phyloP scores from a whole-genome alignment of 1,284 basidiomycete genomes.

The Schizopora paradoxa region DNA sequence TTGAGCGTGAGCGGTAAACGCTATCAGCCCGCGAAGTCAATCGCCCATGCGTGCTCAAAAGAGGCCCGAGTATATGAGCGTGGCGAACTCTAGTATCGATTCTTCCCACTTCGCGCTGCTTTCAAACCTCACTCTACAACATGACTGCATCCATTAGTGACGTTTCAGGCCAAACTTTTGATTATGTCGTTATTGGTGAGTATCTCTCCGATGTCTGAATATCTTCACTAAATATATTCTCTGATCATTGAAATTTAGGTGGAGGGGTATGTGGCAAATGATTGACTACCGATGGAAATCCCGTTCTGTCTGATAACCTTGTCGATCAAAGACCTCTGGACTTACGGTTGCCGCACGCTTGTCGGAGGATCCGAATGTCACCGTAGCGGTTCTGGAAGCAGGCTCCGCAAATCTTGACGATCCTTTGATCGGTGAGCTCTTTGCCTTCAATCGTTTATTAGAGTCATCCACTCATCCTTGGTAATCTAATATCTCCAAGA shows the following conservation, averaged over 20 bases:
- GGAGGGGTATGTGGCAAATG: constrained; percentile 8
- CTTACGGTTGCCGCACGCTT: constrained; percentile 40
- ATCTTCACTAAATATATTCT: not conserved
- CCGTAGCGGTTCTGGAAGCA: constrained; percentile 37
- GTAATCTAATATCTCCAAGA: constrained; percentile 12
- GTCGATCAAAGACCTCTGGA: constrained; percentile 28
- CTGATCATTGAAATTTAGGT: not conserved
- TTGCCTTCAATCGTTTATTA: constrained; percentile 5
- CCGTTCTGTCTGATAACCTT: not conserved
- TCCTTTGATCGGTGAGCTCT: constrained; percentile 24
- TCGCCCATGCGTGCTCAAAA: too few relatives aligned
- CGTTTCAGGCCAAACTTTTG: constrained; percentile 5
- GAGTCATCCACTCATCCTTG: not conserved
- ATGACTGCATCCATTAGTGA: constrained; percentile 3
- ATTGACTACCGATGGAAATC: not conserved
- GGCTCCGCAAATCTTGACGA: constrained; percentile 32
- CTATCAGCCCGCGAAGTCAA: too few relatives aligned
- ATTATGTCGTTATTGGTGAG: constrained; percentile 15
- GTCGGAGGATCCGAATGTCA: constrained; percentile 33
- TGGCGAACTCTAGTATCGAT: too few relatives aligned
- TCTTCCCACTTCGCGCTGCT: too few relatives aligned
- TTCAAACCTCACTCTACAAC: too few relatives aligned
- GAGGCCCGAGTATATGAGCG: too few relatives aligned
- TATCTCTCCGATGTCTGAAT: not conserved
- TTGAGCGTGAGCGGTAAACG: too few relatives aligned